A percentile compares a stretch with the other conserved stretches of the same genome.
These are phyloP conservation scores for Sporormia fimetaria DNA, from an alignment of 495 filamentous ascomycete species.

Conservation along the genomic window DNA sequence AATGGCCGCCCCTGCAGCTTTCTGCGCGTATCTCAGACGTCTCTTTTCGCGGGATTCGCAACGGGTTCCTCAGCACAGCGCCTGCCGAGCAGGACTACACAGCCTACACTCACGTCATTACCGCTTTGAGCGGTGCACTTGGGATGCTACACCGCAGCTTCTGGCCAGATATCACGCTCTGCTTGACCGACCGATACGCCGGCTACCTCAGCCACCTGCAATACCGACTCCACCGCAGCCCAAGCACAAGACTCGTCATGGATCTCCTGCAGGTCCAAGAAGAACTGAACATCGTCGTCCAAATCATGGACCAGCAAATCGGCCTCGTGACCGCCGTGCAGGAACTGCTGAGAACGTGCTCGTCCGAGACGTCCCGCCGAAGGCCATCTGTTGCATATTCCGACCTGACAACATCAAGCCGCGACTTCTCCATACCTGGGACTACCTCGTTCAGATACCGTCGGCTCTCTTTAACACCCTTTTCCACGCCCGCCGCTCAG, in stretches of 20 bases:
- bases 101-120: conserved; percentile 28
- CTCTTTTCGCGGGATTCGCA: conserved; percentile 32
- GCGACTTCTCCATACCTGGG: conserved; percentile 7
- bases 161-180: conserved; percentile 32
- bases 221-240: conserved; percentile 32
- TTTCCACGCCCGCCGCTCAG: conserved; percentile 28
- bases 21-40: conserved; percentile 31
- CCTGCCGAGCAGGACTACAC: conserved; percentile 28
- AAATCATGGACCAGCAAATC: conserved; percentile 35
- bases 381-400: not conserved
- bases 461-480: conserved; percentile 26
- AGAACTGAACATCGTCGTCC: conserved; percentile 33
- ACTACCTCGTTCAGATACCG: conserved; percentile 18
- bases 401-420: not conserved
- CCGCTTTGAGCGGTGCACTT: conserved; percentile 29
- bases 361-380: conserved; percentile 1
- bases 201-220: conserved; percentile 32
- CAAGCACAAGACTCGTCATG: conserved; percentile 35
- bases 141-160: conserved; percentile 33
- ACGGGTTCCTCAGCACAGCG: conserved; percentile 26
- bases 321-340: conserved; percentile 28
- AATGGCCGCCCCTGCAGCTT: conserved; percentile 33
- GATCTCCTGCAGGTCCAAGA: conserved; percentile 34
- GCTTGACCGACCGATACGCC: conserved; percentile 32
- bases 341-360: conserved; percentile 4